phyloP scores from a whole-genome alignment of 768 basidiomycete species.

The Boletus vinaceobasis region DNA sequence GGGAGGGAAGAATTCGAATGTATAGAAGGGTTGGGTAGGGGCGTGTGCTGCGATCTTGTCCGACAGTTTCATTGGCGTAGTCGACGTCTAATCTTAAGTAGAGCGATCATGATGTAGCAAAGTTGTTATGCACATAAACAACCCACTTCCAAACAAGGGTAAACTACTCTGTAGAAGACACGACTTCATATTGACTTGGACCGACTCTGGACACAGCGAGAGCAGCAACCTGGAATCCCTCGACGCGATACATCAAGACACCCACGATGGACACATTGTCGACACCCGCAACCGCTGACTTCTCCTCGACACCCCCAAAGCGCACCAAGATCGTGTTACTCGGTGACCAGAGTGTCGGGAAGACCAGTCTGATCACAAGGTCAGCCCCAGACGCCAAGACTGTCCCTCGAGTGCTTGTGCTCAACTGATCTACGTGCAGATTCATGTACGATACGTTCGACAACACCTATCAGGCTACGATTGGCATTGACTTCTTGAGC shows the following conservation, averaged over 20 bases:
- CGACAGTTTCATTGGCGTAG: constrained; percentile 60
- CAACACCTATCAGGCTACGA: constrained; percentile 97
- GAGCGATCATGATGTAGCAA: not conserved
- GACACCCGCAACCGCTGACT: constrained; percentile 75
- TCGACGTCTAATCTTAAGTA: not conserved
- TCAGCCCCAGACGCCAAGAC: constrained; percentile 35
- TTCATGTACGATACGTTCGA: constrained; percentile 99
- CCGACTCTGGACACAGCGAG: constrained; percentile 2
- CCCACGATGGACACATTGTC: constrained; percentile 48
- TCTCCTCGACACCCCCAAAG: constrained; percentile 86
- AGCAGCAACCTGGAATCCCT: not conserved
- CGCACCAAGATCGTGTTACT: constrained; percentile 95
- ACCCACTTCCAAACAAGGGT: constrained; percentile 22
- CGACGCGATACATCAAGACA: not conserved
- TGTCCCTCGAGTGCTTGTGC: not conserved
- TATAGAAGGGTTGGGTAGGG: constrained; percentile 69
- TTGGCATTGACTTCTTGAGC: constrained; percentile 98
- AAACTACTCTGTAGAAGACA: constrained; percentile 12
- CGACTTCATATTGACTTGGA: constrained; percentile 12
- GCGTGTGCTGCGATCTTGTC: constrained; percentile 56
- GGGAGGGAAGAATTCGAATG: constrained; percentile 97
- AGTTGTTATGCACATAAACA: constrained; percentile 4
- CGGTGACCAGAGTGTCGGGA: constrained; percentile 97
- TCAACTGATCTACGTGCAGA: constrained; percentile 39
- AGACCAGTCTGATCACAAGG: constrained; percentile 97